Evolutionary conservation across 176 grass and related monocot species (phyloP).

Genomic region (Carex cristatella): DNA sequence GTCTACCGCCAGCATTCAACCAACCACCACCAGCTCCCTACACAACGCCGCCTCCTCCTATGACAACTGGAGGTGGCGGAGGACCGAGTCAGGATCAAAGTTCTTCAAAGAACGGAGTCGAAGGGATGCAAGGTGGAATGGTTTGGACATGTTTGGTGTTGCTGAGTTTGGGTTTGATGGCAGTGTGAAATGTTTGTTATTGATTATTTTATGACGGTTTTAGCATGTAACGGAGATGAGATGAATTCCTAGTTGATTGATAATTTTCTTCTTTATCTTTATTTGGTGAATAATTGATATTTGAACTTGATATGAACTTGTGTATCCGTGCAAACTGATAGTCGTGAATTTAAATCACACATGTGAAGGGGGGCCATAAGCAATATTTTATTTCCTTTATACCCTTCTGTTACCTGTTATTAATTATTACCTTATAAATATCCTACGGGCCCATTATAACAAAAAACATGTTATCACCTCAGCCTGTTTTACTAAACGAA

Average conservation of each 20-base stretch:
- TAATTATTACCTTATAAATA: neutral
- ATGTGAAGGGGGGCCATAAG: neutral
- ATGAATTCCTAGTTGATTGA: conserved; percentile 15
- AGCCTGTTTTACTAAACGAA: neutral
- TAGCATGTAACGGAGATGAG: neutral
- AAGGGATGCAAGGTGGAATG: neutral
- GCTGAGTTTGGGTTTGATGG: conserved; percentile 9
- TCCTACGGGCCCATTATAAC: no score
- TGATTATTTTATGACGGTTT: neutral
- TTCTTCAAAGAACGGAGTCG: neutral
- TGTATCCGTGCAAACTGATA: neutral
- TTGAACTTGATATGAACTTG: neutral
- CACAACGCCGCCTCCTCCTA: conserved; percentile 29
- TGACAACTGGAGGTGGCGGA: neutral
- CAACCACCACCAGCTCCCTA: conserved; percentile 24
- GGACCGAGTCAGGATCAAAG: neutral
- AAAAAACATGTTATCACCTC: no score
- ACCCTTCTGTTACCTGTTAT: no score
- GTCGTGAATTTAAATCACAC: neutral
- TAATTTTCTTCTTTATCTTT: neutral
- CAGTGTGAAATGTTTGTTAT: neutral
- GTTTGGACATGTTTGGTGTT: conserved; percentile 4
- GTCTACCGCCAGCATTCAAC: conserved; percentile 27
- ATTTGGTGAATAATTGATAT: neutral
- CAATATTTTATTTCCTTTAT: neutral